Evolutionary conservation across 768 basidiomycete species (phyloP).

Genomic region (Boletus tomentosulus): DNA sequence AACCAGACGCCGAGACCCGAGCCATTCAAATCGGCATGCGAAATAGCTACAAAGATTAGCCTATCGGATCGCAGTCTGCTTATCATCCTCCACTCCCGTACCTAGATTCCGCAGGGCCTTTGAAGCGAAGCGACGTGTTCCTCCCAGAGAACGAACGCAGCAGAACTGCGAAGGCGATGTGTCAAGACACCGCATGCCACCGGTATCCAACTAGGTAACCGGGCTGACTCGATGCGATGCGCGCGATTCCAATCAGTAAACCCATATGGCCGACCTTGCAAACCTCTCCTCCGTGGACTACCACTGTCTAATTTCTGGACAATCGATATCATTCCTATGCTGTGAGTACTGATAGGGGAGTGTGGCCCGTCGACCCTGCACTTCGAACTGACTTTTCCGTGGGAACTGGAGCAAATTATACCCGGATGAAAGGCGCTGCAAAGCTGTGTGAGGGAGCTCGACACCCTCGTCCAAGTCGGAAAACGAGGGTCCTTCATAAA

Average conservation of each 20-base stretch:
- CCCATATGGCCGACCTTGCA: too few species aligned
- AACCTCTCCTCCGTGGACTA: background rate
- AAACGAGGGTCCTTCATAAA: background rate
- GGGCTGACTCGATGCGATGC: constrained; percentile 14
- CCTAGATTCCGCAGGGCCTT: background rate
- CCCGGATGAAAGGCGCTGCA: constrained; percentile 2
- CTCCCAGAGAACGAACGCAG: background rate
- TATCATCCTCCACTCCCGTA: background rate
- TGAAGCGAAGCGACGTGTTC: background rate
- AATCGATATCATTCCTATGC: too few species aligned
- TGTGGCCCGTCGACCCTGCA: background rate
- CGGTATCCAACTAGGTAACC: constrained; percentile 14
- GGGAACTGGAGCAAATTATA: background rate
- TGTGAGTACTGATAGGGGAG: too few species aligned
- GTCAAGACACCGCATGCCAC: background rate
- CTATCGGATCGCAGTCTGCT: constrained; percentile 6
- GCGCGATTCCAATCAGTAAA: background rate
- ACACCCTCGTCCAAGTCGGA: background rate
- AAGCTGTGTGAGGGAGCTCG: constrained; percentile 5
- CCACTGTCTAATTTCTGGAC: too few species aligned
- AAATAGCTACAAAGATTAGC: constrained; percentile 1
- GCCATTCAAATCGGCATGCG: background rate
- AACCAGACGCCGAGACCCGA: too few species aligned
- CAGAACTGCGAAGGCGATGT: background rate
- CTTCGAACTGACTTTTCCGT: background rate